Evolutionary conservation across 2,329 filamentous ascomycete species (phyloP).

Genomic region (Penicillium glabrum): DNA sequence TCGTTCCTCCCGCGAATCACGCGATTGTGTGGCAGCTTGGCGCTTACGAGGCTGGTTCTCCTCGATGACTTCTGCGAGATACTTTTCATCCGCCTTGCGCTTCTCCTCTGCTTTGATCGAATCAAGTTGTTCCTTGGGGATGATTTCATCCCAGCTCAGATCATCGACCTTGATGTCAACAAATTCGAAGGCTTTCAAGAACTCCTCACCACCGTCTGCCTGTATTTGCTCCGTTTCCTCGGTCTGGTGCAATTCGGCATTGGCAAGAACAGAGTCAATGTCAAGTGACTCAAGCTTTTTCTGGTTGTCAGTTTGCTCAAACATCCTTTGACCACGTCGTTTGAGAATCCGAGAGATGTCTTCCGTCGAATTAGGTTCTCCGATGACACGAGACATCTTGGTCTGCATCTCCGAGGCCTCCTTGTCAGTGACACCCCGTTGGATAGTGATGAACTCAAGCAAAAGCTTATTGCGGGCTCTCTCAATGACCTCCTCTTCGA

Average conservation of each 20-base stretch:
- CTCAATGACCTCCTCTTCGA: conserved; percentile 96
- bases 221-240: conserved; percentile 93
- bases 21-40: conserved; percentile 57
- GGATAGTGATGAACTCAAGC: conserved; percentile 95
- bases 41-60: conserved; percentile 79
- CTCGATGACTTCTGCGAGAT: conserved; percentile 77
- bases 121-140: conserved; percentile 88
- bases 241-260: conserved; percentile 95
- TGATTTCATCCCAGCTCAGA: conserved; percentile 97
- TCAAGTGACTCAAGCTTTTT: conserved; percentile 95
- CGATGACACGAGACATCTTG: conserved; percentile 68
- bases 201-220: conserved; percentile 94
- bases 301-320: conserved; percentile 95
- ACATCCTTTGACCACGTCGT: conserved; percentile 98
- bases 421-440: conserved; percentile 94
- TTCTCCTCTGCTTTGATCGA: conserved; percentile 88
- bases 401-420: conserved; percentile 80
- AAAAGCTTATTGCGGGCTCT: conserved; percentile 96
- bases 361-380: conserved; percentile 85
- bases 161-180: conserved; percentile 94
- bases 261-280: conserved; percentile 94
- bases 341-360: conserved; percentile 97
- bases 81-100: conserved; percentile 76
- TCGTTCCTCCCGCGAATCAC: conserved; percentile 60
- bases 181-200: conserved; percentile 84